phyloP scores from a whole-genome alignment of 2,329 filamentous ascomycete genomes.

The Alternaria sp. region DNA sequence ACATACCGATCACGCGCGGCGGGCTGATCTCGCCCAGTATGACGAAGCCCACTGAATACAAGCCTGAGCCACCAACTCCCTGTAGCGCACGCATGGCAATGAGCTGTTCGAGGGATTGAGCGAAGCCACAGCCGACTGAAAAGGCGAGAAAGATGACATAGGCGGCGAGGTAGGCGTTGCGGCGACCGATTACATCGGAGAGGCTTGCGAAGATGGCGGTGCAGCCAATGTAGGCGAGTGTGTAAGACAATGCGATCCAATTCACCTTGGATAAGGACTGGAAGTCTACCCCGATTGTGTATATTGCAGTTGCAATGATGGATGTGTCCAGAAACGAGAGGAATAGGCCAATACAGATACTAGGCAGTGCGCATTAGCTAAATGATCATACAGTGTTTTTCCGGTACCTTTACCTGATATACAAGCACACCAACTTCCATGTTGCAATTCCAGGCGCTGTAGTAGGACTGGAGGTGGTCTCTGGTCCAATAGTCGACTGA shows the following conservation, averaged over 20 bases:
- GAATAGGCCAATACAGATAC: conserved; percentile 61
- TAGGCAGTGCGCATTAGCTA: conserved; percentile 26
- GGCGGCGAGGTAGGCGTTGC: conserved; percentile 31
- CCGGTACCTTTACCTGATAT: not conserved
- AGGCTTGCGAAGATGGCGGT: conserved; percentile 48
- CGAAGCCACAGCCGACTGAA: conserved; percentile 40
- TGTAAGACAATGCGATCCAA: conserved; percentile 32
- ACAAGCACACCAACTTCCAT: not conserved
- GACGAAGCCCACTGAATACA: conserved; percentile 36
- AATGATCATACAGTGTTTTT: not conserved
- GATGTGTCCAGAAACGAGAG: conserved; percentile 66
- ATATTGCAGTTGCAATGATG: conserved; percentile 65
- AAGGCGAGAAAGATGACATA: conserved; percentile 36
- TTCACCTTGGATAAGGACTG: conserved; percentile 34
- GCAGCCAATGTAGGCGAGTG: conserved; percentile 62
- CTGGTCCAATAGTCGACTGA: not conserved
- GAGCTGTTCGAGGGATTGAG: conserved; percentile 36
- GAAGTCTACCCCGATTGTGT: conserved; percentile 62
- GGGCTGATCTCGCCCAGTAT: conserved; percentile 39
- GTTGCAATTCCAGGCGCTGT: not conserved
- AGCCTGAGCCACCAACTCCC: conserved; percentile 41
- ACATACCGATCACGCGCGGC: conserved; percentile 9
- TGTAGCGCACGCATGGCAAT: conserved; percentile 44
- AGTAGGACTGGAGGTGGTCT: not conserved
- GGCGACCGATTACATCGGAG: conserved; percentile 44